These are phyloP conservation scores for Kurtzmaniella quercitrusa DNA, from an alignment of 1,139 yeast species.

Conservation along the genomic window DNA sequence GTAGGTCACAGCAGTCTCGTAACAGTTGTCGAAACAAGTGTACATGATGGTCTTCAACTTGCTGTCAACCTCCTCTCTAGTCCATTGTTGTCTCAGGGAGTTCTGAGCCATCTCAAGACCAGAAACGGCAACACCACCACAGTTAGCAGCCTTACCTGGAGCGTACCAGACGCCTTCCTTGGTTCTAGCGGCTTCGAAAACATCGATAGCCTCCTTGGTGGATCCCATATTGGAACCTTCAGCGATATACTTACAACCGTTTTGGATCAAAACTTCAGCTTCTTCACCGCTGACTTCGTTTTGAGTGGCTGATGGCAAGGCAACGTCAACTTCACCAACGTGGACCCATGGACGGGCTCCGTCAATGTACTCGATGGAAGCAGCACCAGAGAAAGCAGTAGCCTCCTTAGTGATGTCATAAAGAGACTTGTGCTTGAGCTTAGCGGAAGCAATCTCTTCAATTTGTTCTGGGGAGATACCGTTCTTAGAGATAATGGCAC, in stretches of 20 bases:
- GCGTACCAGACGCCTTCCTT: constrained; percentile 86
- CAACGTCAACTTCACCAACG: constrained; percentile 90
- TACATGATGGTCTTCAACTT: constrained; percentile 90
- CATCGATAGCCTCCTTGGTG: constrained; percentile 93
- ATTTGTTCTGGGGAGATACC: constrained; percentile 87
- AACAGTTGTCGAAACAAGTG: constrained; percentile 89
- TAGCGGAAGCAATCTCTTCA: constrained; percentile 72
- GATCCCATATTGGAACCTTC: constrained; percentile 99
- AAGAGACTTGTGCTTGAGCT: constrained; percentile 75
- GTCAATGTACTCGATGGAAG: constrained; percentile 67
- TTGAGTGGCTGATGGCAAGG: constrained; percentile 97
- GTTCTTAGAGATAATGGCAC: constrained; percentile 68
- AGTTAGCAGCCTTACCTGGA: constrained; percentile 99
- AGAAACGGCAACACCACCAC: constrained; percentile 99
- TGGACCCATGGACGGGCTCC: constrained; percentile 97
- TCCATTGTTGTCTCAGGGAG: constrained; percentile 90
- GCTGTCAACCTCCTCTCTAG: constrained; percentile 81
- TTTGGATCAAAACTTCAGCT: constrained; percentile 88
- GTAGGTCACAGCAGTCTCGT: constrained; percentile 79
- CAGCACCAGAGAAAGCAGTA: constrained; percentile 52
- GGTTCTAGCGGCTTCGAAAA: constrained; percentile 83
- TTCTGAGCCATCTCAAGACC: constrained; percentile 99
- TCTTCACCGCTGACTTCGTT: constrained; percentile 96
- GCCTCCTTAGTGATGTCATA: constrained; percentile 57
- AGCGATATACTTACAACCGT: constrained; percentile 91